Conservation (phyloP, 1,139 yeast species). For the Geotrichum aggregatum region DNA sequence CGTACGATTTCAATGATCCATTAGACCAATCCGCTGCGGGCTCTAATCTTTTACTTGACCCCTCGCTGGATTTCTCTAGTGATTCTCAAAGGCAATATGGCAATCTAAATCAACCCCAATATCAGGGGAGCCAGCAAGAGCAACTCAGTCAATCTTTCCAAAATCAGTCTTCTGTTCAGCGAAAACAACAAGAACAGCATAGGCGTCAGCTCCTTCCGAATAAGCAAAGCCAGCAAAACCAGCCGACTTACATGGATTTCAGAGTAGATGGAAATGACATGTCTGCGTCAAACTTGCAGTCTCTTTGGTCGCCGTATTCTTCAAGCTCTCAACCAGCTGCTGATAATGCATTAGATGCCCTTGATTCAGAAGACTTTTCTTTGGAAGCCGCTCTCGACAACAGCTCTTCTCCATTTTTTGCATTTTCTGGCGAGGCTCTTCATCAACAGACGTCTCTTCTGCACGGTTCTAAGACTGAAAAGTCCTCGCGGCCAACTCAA, state of each 20-base stretch:
- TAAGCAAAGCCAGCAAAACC: slow-evolving; percentile 2
- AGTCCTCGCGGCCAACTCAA: background rate
- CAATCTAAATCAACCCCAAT: background rate
- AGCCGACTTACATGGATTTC: slow-evolving; percentile 13
- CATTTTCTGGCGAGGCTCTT: background rate
- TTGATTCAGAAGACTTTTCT: background rate
- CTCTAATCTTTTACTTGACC: background rate
- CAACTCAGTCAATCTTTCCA: slow-evolving; percentile 14
- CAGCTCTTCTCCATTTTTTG: slow-evolving; percentile 2
- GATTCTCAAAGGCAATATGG: slow-evolving; percentile 1
- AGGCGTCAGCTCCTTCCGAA: background rate
- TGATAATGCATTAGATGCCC: slow-evolving; percentile 1
- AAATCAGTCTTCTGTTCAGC: slow-evolving; percentile 11
- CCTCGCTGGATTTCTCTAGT: background rate
- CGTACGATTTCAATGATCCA: background rate
- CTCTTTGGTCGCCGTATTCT: slow-evolving; percentile 27
- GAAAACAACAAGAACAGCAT: background rate
- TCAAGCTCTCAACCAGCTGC: background rate
- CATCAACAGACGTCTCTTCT: slow-evolving; percentile 1
- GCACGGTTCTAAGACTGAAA: background rate
- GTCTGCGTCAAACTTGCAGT: background rate
- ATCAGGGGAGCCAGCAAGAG: slow-evolving; percentile 1
- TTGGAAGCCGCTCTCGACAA: slow-evolving; percentile 3
- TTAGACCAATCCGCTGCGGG: background rate
- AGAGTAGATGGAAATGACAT: background rate